Base-by-base conservation (phyloP, 805 yeast species). In the Debaryomyces castellii region DNA sequence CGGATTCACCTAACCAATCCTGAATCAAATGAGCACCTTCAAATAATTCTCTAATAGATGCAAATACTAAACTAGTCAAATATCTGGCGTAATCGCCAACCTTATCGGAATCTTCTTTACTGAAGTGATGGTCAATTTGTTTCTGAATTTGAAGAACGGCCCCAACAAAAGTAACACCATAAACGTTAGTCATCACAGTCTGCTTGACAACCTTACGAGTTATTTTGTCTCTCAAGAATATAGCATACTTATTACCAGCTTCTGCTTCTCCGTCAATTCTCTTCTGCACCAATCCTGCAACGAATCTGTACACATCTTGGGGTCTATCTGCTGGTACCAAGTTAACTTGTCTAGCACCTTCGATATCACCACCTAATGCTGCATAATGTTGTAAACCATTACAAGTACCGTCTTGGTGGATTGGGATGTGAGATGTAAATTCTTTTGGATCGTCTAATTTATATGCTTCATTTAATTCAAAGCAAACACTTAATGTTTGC, bases 101-200 rank as follows among this genome's bases (percentile, higher is more conserved):
- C 25, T 48, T 48, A 22, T 52, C 57, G 3, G 48, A 32, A 0
- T 79, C 67, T 39, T 72, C 73, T 44, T 79, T 70, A 20, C 73
- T 80, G 46, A 78, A 81, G 42, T 80, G 64, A 40, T 81, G 83
- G 24, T 77, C 78, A 45, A 92, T 69, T 60, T 91, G 91, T 58
- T 84, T 87, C 46, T 82, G 80, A 58, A 92, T 89, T 67, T 92
- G 99, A 3, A 83, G 85, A 14, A 89, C 81, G 0, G 98, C 99
- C 14, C 99, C 99, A 50, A 89, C 79, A 60, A 80, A 89, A 0
- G 99, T 92, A 10, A 92, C 99, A 57, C 99, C 99, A 62, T 92
- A 92, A 30, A 92, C 99, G 58, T 90, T 91, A 0, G 99, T 92
- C 99, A 92, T 92, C 21, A 92, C 98, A 0, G 99, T 89, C 63